Evolutionary conservation across 768 basidiomycete genomes (phyloP), one percentile per base, ranked within the genome.

Genomic region (Rhizopogon vulgaris): DNA sequence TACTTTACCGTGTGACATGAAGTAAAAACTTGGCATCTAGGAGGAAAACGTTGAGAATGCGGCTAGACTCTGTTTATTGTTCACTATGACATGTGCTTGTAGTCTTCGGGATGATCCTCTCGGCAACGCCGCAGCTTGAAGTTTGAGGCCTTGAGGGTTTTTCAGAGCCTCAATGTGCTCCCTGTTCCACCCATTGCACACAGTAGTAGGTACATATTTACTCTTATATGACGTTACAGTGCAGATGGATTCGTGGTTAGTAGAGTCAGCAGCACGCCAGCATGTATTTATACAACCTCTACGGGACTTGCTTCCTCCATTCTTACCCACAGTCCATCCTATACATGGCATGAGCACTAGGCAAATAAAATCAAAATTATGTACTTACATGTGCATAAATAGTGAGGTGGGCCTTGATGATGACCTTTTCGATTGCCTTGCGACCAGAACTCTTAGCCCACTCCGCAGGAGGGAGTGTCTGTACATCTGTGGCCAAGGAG

Each of bases 401-500:
- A 3, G 83, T 85, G 57, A 86, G 59, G 63, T 83, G 79, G 24
- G 66, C 61, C 34, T 70, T 72, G 5, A 76, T 66, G 52, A 75
- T 64, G 7, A 75, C 66, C 49, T 73, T 73, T 51, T 85, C 83
- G 14, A 62, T 67, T 1, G 69, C 74, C 59, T 78, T 74, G 30
- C 62, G 61, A 4, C 60, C 64, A 4, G 62, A 55, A 14, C 60
- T 59, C 1, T 54, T 39, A 10, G 65, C 62, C 81, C 82, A 83
- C 10, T 66, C 65, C 1, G 64, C 55, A 0, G 81, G 82, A 3
- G 80, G 73, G 24, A 63, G 65, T 2, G 73, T 70, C 6, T 79
- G 79, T 0, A 73, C 74, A 12, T 77, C 73, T 4, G 63, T 63
- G 2, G 73, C 77, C 18, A 82, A 69, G 3, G 64, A 58, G 38